Evolutionary conservation across 2,329 filamentous ascomycete species (phyloP), one percentile per base, ranked within the genome.

Genomic region (Phialophora macrospora): DNA sequence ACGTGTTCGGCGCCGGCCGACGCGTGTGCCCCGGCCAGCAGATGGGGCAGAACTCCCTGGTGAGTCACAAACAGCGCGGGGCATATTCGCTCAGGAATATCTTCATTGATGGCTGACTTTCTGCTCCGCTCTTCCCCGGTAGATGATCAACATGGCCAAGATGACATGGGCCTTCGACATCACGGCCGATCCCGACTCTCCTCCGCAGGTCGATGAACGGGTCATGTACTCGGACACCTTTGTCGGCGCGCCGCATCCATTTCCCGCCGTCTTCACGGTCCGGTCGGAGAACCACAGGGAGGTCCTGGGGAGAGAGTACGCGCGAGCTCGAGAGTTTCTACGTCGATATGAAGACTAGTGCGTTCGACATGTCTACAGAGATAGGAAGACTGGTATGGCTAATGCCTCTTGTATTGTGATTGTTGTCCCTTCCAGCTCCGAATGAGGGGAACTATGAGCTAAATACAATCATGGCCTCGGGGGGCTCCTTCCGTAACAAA

Each of bases 121-220:
- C 28, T 28, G 28, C 28, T 30, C 28, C 1, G 28, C 28, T n/a
- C n/a, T 24, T 24, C 28, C 22, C 32, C 38, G 4, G 28, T 28
- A 65, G 63, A 65, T 63, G 26, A 66, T 67, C 26, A 57, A 63
- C 34, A 68, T 65, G 55, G 46, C 68, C 9, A 64, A 63, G 41
- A 60, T 68, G 28, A 51, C 61, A 4, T 70, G 68, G 66, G 66
- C 65, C 3, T 69, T 67, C 24, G 59, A 62, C 24, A 59, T 65
- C 34, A 17, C 14, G 22, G 60, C 68, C n/a, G 58, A 63, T 14
- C 62, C 55, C 32, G 44, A 68, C 74, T 59, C 56, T 20, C 64
- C 60, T 22, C 55, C 49, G 82, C 83, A 1, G 79, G 77, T 34
- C 77, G 80, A 20, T 77, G 84, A 22, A 77, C 77, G 30, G 71